Base-by-base conservation (phyloP, 225 moss, liverwort and hornwort species). In the Straminergon stramineum region DNA sequence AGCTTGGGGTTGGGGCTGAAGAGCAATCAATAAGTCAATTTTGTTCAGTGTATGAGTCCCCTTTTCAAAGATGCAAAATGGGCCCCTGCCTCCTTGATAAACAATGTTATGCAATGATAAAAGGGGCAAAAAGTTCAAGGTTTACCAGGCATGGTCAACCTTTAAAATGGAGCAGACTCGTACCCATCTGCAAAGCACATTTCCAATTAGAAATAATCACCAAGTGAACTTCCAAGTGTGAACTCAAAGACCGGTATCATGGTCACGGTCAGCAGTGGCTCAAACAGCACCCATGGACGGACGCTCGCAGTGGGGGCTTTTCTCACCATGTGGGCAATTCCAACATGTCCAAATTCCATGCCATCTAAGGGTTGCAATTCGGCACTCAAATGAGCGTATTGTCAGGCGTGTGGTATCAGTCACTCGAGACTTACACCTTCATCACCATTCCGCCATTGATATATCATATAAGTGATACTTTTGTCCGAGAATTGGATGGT, bases 171-270 rank as follows among this genome's bases (percentile, higher is more conserved):
- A 11, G 64, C 82, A 14, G 13, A 48, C 78, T 37, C 30, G 14
- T 26, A 1, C 57, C 37, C 87, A 76, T 41, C 23, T 32, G 24
- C 61, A 34, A 84, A 79, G 67, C 16, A 7, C 35, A 45, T 55
- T 68, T 70, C 17, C 3, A 0, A 7, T n/a, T 8, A 32, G 1
- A 48, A 51, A 19, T 31, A 21, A 21, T 32, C 0, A 0, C 3
- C 4, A 48, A 48, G n/a, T 48, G 9, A 51, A 52, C 75, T 51
- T 52, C 51, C 32, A 32, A 52, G 52, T 52, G 32, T 51, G 75
- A 75, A 75, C 51, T 7, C 4, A 0, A 75, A 4, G 26, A 6
- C 11, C 1, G 7, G 18, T 41, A 73, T 27, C 73, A 16, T 9
- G 9, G 55, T 22, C 67, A 11, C 0, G 9, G 55, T 22, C 67